Percentiles rank a stretch among this genome's conserved stretches.
phyloP scores from a whole-genome alignment of 2,329 filamentous ascomycete species.

The Fusarium penzigii region DNA sequence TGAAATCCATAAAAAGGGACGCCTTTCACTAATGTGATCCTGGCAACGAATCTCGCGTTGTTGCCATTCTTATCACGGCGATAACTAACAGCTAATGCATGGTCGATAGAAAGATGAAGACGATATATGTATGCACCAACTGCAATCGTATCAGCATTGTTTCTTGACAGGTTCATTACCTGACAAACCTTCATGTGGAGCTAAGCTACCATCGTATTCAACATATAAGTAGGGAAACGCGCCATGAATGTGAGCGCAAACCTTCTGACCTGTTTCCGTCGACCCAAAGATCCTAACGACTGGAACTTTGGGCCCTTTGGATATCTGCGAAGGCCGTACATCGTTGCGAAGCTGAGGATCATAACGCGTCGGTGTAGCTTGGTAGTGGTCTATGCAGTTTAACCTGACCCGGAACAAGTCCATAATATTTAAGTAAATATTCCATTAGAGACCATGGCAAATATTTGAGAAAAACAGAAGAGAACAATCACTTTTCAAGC shows the following conservation, averaged over 20 bases:
- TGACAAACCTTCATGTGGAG: slow-evolving; percentile 64
- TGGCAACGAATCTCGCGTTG: slow-evolving; percentile 73
- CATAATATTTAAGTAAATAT: slow-evolving; percentile 30
- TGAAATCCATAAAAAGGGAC: slow-evolving; percentile 95
- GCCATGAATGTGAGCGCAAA: slow-evolving; percentile 94
- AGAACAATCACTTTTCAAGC: neutral
- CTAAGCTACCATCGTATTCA: slow-evolving; percentile 73
- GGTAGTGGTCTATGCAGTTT: slow-evolving; percentile 96
- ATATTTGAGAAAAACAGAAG: neutral
- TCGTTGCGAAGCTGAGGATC: slow-evolving; percentile 77
- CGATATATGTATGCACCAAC: slow-evolving; percentile 75
- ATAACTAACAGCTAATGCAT: slow-evolving; percentile 84
- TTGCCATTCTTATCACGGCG: slow-evolving; percentile 72
- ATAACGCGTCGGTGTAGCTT: slow-evolving; percentile 73
- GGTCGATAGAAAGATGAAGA: slow-evolving; percentile 85
- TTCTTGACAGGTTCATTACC: neutral
- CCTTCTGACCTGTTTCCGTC: slow-evolving; percentile 92
- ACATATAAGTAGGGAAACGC: slow-evolving; percentile 96
- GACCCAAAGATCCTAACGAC: slow-evolving; percentile 89
- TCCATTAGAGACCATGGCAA: slow-evolving; percentile 19
- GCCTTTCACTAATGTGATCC: slow-evolving; percentile 89
- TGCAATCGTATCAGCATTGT: slow-evolving; percentile 11
- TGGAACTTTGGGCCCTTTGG: slow-evolving; percentile 73
- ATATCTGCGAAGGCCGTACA: slow-evolving; percentile 57
- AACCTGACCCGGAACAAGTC: slow-evolving; percentile 85